Base-by-base conservation (phyloP, 768 basidiomycete genomes). In the Cyclocybe aegerita region DNA sequence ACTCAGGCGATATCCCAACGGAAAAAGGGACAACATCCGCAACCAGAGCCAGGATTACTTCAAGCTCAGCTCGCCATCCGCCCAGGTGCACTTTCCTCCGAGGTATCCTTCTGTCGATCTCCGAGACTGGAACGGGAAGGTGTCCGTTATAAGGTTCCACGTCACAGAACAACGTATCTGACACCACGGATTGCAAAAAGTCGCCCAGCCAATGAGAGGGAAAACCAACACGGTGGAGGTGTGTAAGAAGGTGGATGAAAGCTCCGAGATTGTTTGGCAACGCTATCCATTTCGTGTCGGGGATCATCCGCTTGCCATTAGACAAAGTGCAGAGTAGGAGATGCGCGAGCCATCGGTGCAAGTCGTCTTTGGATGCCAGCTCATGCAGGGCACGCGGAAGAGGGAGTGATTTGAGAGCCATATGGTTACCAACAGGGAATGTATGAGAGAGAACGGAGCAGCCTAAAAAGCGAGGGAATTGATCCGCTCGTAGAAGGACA, bases 141-240 rank as follows among this genome's bases (percentile, higher is more conserved):
- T 9, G 14, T 6, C 40, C 45, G 6, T 34, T 10, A 33, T 53
- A 53, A 1, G 53, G 53, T 15, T 32, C 44, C 31, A 43, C 48
- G 31, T 49, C 49, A 1, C 53, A 51, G 30, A 55, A 37, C 3
- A 55, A 39, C 7, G 33, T 47, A 31, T 55, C 46, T 8, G 39
- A 41, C 9, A 57, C 29, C 1, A 54, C 31, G 14, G 29, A 37
- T 16, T 55, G 53, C 15, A 55, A 33, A 38, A 55, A 57, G n/a
- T 60, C 59, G 2, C 51, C 48, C 7, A 55, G 35, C 59, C 59
- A 60, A 15, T 57, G 56, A 6, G 53, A 34, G 14, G 59, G 59
- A 46, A 53, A 55, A 4, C 51, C 53, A 23, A 57, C 51, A 7
- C 30, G 34, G 17, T 45, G 42, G 15, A 49, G 44, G 9, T 55